These are phyloP conservation scores for Pseudopyricularia cyperi DNA, from an alignment of 2,329 filamentous ascomycete genomes.

Conservation along the genomic window DNA sequence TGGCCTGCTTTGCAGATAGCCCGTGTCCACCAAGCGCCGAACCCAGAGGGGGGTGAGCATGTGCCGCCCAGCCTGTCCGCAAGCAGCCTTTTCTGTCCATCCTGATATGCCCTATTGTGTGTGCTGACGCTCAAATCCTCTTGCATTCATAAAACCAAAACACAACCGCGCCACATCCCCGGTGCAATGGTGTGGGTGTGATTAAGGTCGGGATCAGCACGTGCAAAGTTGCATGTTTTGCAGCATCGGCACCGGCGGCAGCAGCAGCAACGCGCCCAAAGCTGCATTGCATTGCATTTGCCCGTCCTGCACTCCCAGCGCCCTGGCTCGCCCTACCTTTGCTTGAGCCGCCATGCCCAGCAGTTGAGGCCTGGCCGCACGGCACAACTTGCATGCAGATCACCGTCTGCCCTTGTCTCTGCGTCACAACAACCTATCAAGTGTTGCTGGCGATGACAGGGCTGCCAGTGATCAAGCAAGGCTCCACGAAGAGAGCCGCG, in stretches of 20 bases:
- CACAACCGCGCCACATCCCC: not conserved
- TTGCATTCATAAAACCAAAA: too few relatives aligned
- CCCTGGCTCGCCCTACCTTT: not conserved
- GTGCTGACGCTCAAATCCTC: too few relatives aligned
- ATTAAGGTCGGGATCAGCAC: not conserved
- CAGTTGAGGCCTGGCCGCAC: not conserved
- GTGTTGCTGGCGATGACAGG: not conserved
- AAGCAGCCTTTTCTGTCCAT: too few relatives aligned
- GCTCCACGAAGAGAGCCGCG: not conserved
- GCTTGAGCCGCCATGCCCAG: not conserved
- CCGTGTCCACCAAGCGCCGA: not conserved
- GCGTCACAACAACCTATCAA: not conserved
- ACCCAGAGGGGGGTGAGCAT: too few relatives aligned
- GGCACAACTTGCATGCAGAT: not conserved
- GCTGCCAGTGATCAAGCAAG: not conserved
- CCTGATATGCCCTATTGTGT: too few relatives aligned
- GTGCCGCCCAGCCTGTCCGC: too few relatives aligned
- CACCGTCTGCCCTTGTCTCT: not conserved
- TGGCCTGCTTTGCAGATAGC: too few relatives aligned
- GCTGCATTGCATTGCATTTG: not conserved
- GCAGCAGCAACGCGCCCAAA: not conserved
- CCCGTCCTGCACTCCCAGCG: not conserved
- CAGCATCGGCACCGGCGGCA: not conserved
- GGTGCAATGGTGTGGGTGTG: not conserved
- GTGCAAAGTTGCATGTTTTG: not conserved